Conservation (phyloP, 1,139 yeast genomes). For the Saccharomyces hybrid region DNA sequence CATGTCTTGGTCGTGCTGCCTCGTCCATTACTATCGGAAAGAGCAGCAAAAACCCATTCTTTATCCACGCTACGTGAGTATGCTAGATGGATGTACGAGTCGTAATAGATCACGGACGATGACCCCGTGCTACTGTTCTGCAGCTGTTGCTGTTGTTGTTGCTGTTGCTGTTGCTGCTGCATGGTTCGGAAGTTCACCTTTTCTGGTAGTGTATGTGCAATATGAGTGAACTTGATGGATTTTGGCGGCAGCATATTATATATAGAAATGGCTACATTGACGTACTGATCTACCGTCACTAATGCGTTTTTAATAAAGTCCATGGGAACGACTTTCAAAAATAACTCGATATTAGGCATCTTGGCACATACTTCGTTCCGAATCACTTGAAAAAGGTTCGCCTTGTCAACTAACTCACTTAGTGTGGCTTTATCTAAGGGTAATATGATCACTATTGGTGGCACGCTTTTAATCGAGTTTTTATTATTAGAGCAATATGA, state of each 20-base stretch:
- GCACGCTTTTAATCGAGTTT: constrained; percentile 24
- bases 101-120: constrained; percentile 43
- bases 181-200: constrained; percentile 45
- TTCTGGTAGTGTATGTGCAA: constrained; percentile 32
- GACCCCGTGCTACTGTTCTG: constrained; percentile 9
- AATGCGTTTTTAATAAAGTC: constrained; percentile 39
- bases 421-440: constrained; percentile 32
- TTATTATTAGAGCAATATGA: constrained; percentile 30
- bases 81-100: constrained; percentile 73
- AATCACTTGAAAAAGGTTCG: constrained; percentile 44
- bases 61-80: constrained; percentile 76
- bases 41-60: constrained; percentile 79
- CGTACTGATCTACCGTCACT: constrained; percentile 25
- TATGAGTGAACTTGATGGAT: constrained; percentile 26
- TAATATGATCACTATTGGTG: constrained; percentile 27
- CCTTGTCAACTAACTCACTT: constrained; percentile 41
- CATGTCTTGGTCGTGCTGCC: constrained; percentile 59
- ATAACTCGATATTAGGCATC: constrained; percentile 39
- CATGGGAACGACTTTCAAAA: constrained; percentile 52
- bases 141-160: not conserved
- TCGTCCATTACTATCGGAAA: constrained; percentile 80
- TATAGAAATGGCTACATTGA: constrained; percentile 49
- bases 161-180: constrained; percentile 18
- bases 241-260: constrained; percentile 52
- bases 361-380: constrained; percentile 35